These are phyloP conservation scores for Prunus fruticosa DNA, from an alignment of 306 rosid species.

Conservation along the genomic window DNA sequence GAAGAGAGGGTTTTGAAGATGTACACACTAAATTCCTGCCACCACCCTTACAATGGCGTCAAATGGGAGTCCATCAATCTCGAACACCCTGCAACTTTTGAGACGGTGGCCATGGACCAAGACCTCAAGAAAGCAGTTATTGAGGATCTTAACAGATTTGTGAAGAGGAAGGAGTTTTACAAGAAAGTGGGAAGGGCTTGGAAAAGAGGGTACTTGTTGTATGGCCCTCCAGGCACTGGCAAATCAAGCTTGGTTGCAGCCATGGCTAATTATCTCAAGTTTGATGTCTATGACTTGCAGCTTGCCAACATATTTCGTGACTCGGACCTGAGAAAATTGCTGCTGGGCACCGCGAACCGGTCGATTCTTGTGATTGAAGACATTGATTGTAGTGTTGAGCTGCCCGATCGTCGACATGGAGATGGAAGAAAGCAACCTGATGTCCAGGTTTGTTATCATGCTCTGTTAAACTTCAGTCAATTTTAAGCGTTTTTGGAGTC, in stretches of 20 bases:
- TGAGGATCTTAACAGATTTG: conserved; percentile 63
- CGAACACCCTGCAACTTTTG: conserved; percentile 81
- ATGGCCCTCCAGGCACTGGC: conserved; percentile 93
- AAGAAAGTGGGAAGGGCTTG: conserved; percentile 86
- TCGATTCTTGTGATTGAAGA: conserved; percentile 90
- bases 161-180: conserved; percentile 72
- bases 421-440: conserved; percentile 40
- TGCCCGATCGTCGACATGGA: conserved; percentile 51
- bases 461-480: not conserved
- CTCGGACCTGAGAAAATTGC: conserved; percentile 67
- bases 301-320: conserved; percentile 56
- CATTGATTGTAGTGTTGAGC: conserved; percentile 75
- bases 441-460: conserved; percentile 38
- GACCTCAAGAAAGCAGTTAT: conserved; percentile 37
- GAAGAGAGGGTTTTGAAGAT: conserved; percentile 56
- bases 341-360: conserved; percentile 65
- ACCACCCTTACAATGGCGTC: conserved; percentile 21
- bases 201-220: conserved; percentile 83
- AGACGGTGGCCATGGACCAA: conserved; percentile 72
- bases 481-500: not conserved
- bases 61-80: conserved; percentile 78
- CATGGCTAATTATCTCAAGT: conserved; percentile 82
- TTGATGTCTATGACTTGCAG: conserved; percentile 81
- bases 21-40: conserved; percentile 44
- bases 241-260: conserved; percentile 93